Base-by-base conservation (phyloP, 257 asterid genomes). In the Fraxinus cuspidata region DNA sequence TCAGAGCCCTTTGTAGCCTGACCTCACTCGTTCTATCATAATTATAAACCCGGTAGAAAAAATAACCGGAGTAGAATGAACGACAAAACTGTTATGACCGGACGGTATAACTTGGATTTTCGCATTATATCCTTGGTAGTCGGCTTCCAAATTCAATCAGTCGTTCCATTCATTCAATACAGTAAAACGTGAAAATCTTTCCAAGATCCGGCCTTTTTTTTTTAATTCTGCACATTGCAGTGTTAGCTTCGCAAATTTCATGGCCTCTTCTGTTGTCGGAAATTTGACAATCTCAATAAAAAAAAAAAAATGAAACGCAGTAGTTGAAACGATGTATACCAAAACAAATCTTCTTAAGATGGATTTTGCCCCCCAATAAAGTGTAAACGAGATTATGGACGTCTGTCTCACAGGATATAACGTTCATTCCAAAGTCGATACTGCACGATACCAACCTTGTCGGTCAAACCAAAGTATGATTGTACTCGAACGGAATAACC, bases 191-290 rank as follows among this genome's bases (percentile, higher is more conserved):
- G 13, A 92, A 84, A 0, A 83, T 74, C 80, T 77, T 89, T 10
- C 88, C 92, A 6, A 94, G 91, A 83, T 94, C 96, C 19, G 97
- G 97, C 78, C 98, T 81, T 51, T 94, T 97, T 86, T 87, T 94
- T 76, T 87, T 51, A 92, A 78, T 75, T 94, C 97, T 3, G 97
- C 87, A 58, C 98, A 94, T 31, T 85, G 90, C 19, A 92, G 84
- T 49, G 90, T 89, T 79, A 94, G 76, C 58, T 83, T 88, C 0
- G 93, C 97, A n/a, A 94, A 76, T 38, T 21, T 27, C 56, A 84
- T 74, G n/a, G 96, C 81, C 76, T 92, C 94, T 71, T 89, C 96
- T 3, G n/a, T n/a, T n/a, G n/a, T n/a, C n/a, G n/a, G n/a, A n/a
- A n/a, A n/a, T n/a, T n/a, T n/a, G n/a, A n/a, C n/a, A n/a, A n/a